phyloP scores from a whole-genome alignment of 768 basidiomycete genomes.

The Suillus discolor region DNA sequence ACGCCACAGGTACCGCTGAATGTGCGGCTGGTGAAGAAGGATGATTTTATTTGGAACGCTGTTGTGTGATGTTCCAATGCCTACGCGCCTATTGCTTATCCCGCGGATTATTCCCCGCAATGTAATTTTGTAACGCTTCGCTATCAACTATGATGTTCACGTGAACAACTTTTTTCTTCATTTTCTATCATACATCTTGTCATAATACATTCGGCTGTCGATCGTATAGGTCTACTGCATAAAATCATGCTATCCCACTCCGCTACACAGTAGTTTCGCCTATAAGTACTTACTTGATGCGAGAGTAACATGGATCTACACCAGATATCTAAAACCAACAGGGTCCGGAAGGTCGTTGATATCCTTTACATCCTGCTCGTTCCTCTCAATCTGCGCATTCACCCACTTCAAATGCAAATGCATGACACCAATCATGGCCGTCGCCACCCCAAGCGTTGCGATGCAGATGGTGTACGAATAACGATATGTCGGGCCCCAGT shows the following conservation, averaged over 20 bases:
- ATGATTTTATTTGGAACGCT: constrained; percentile 1
- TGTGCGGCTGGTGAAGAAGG: neutral
- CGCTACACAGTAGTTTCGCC: neutral
- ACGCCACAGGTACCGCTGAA: constrained; percentile 15
- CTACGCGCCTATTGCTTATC: neutral
- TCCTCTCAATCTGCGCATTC: constrained; percentile 39
- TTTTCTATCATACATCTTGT: too few relatives aligned
- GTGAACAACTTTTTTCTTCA: too few relatives aligned
- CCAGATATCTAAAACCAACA: constrained; percentile 6
- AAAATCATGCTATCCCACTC: too few relatives aligned
- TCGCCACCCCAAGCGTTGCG: constrained; percentile 49
- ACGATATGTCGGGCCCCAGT: constrained; percentile 68
- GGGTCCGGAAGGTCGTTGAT: neutral
- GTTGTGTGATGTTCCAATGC: neutral
- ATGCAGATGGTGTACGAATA: constrained; percentile 73
- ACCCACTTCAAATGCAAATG: constrained; percentile 41
- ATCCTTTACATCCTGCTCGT: constrained; percentile 24
- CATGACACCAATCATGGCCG: constrained; percentile 50
- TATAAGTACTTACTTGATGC: neutral
- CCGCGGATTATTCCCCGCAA: too few relatives aligned
- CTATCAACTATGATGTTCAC: too few relatives aligned
- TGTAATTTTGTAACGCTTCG: too few relatives aligned
- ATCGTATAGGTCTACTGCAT: too few relatives aligned
- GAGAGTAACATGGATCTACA: neutral
- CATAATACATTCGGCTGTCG: too few relatives aligned